Evolutionary conservation across 805 yeast genomes (phyloP), one percentile per base, ranked within the genome.

Genomic region (Wickerhamomyces subpelliculosus): DNA sequence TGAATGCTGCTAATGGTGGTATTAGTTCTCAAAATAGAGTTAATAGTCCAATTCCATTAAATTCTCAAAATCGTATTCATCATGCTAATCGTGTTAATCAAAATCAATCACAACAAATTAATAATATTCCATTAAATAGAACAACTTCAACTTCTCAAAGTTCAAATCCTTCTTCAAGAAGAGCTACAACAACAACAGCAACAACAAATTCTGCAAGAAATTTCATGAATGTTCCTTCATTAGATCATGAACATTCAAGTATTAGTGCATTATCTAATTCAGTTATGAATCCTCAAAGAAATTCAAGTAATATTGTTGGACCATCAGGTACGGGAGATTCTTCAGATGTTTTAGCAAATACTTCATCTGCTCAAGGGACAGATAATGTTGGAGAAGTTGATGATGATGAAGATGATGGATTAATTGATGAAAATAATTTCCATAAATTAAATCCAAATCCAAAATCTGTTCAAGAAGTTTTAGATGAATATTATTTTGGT

Each of bases 401-500:
- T 13, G 25, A 35, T 11, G 35, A 34, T 6, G 33, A 44, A 24
- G 30, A 42, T 35, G 25, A 44, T 35, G 35, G 43, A 11, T 29
- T 29, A 10, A 29, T 29, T 14, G 19, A 29, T 19, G 32, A 29
- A 18, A 14, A 21, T 7, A 22, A 22, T n/a, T 54, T 54, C 42
- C 35, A 25, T 17, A 45, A 44, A 30, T 36, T 54, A 11, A 50
- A 53, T 28, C 50, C 58, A 11, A 42, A 42, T 20, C 55, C 56
- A 23, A 46, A 46, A 32, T 24, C 44, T n/a, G 49, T 57, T 36
- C 49, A 55, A 36, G 57, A 55, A 27, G 52, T 51, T 3, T 23
- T 55, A 19, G 57, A 51, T 29, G 60, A 55, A 37, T 55, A 46
- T 30, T 51, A 52, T 36, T 49, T 34, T 29, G 60, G 60, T 1